phyloP scores from a whole-genome alignment of 2,329 filamentous ascomycete species.

The Thelonectria rubi region DNA sequence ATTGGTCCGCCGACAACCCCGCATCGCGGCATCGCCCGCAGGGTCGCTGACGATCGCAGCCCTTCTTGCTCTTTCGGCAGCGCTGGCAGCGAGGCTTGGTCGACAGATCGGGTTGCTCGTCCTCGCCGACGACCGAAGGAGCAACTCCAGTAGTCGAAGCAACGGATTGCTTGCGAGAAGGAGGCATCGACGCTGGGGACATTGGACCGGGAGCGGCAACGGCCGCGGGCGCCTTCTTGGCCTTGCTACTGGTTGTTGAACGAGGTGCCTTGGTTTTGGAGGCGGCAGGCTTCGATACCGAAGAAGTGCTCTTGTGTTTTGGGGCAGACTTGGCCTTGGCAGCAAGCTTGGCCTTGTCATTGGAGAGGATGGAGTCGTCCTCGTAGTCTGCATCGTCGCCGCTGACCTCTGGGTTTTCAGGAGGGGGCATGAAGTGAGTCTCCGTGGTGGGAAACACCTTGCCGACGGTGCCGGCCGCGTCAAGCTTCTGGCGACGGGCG shows the following conservation, averaged over 20 bases:
- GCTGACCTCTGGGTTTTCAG: slow-evolving; percentile 54
- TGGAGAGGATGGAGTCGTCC: slow-evolving; percentile 48
- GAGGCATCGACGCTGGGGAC: slow-evolving; percentile 72
- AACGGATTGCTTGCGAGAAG: slow-evolving; percentile 79
- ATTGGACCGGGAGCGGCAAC: slow-evolving; percentile 57
- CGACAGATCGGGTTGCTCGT: slow-evolving; percentile 91
- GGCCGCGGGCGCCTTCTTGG: slow-evolving; percentile 59
- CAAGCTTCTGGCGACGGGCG: slow-evolving; percentile 66
- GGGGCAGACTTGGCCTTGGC: slow-evolving; percentile 50
- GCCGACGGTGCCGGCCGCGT: slow-evolving; percentile 52
- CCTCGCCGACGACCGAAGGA: slow-evolving; percentile 71
- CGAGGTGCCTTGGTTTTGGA: slow-evolving; percentile 59
- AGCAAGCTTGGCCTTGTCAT: slow-evolving; percentile 51
- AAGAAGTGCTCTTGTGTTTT: slow-evolving; percentile 53
- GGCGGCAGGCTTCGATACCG: slow-evolving; percentile 44
- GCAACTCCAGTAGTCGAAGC: slow-evolving; percentile 62
- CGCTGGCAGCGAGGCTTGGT: slow-evolving; percentile 97
- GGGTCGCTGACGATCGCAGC: slow-evolving; percentile 94
- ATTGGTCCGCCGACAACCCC: slow-evolving; percentile 90
- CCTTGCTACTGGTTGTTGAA: slow-evolving; percentile 51
- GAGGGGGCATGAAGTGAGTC: slow-evolving; percentile 63
- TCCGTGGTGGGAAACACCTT: slow-evolving; percentile 62
- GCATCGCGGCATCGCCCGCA: slow-evolving; percentile 97
- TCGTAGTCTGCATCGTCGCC: slow-evolving; percentile 49
- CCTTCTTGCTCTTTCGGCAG: slow-evolving; percentile 99